A percentile compares a stretch with the other conserved stretches of the same genome.
Evolutionary conservation across 192 early-diverging fungal species (phyloP).

Genomic region (Coemansia sp.): DNA sequence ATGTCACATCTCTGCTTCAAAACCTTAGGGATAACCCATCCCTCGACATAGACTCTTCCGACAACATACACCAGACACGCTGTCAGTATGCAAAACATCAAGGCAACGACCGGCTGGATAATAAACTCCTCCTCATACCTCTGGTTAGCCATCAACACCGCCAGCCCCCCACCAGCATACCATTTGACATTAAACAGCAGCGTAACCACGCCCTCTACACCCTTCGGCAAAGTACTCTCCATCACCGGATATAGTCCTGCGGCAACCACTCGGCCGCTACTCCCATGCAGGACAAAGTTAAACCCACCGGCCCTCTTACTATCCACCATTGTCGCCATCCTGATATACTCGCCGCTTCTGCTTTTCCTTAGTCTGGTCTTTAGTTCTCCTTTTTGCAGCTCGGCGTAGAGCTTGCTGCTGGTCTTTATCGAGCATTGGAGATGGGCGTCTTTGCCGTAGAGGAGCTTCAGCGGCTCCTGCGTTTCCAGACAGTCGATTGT

Average conservation of each 20-base stretch:
- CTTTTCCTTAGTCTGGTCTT: neutral
- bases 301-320: constrained; percentile 33
- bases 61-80: constrained; percentile 47
- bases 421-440: constrained; percentile 40
- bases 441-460: constrained; percentile 35
- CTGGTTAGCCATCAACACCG: constrained; percentile 44
- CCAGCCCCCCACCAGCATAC: constrained; percentile 37
- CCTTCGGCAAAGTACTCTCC: constrained; percentile 35
- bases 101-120: constrained; percentile 45
- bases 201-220: constrained; percentile 39
- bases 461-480: constrained; percentile 15
- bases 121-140: constrained; percentile 44
- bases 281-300: constrained; percentile 41
- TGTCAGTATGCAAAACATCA: constrained; percentile 51
- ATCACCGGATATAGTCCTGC: constrained; percentile 39
- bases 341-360: neutral
- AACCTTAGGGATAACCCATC: constrained; percentile 36
- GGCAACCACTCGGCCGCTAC: constrained; percentile 24
- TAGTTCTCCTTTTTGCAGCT: neutral
- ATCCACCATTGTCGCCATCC: constrained; percentile 9
- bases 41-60: constrained; percentile 51
- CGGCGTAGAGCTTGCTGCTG: constrained; percentile 12
- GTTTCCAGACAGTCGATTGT: constrained; percentile 41
- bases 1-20: constrained; percentile 3
- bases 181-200: constrained; percentile 43